Conservation (phyloP, 441 rosid species). For the Adansonia rubrostipa region DNA sequence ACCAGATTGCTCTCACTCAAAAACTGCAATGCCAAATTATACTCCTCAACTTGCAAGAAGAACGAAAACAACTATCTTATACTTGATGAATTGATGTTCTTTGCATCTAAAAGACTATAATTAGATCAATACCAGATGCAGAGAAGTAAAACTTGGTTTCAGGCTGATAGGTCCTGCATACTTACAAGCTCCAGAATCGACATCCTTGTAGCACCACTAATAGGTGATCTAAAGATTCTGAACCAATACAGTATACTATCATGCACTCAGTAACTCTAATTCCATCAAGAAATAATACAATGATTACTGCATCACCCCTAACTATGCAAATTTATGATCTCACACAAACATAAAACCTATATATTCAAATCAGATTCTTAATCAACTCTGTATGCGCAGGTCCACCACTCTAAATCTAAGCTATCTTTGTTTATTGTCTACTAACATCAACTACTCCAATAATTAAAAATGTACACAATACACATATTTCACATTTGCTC, state of each 20-base stretch:
- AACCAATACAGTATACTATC: background rate
- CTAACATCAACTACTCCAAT: background rate
- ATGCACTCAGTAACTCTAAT: background rate
- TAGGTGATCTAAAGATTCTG: background rate
- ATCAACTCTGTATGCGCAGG: background rate
- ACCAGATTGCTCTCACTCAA: constrained; percentile 9
- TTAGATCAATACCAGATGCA: background rate
- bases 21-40: background rate
- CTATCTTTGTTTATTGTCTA: background rate
- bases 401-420: background rate
- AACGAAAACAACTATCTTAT: constrained; percentile 6
- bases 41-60: constrained; percentile 8
- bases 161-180: background rate
- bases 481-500: constrained; percentile 9
- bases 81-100: background rate
- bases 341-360: background rate
- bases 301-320: background rate
- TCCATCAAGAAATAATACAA: background rate
- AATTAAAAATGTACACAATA: background rate
- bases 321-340: background rate
- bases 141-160: background rate
- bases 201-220: background rate
- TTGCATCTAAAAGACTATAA: background rate
- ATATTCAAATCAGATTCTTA: constrained; percentile 9
- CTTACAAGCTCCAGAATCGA: background rate